Base-by-base conservation (phyloP, 2,329 filamentous ascomycete species). In the Aspergillus neotritici region DNA sequence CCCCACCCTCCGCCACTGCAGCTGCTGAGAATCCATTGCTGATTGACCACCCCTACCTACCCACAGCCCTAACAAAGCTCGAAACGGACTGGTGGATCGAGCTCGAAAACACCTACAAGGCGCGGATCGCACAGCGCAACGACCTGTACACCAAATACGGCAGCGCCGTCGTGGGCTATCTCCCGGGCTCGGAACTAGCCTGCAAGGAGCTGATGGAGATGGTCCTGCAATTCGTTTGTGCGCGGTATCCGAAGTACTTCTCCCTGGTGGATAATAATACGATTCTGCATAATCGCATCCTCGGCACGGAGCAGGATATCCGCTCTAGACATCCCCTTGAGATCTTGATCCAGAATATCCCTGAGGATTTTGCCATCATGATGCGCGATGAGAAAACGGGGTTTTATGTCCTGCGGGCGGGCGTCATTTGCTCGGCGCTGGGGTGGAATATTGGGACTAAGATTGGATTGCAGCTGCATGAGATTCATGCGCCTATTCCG, bases 151-250 rank as follows among this genome's bases (percentile, higher is more conserved):
- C 68, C 9, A 68, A 82, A 45, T 73, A 91, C 50, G 80, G 84
- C 2, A 72, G 73, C 8, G 66, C 71, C 3, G 80, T 94, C 2
- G 73, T 93, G 1, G 76, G 84, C 43, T 73, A 74, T 28, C 71
- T 90, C 0, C 86, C 86, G 0, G 87, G 87, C 1, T 84, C 83
- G 0, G 85, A 93, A 55, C 70, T 93, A 0, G 87, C 82, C 0
- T 87, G 84, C 61, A 89, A 88, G 59, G 88, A 94, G 56, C 71
- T 93, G 5, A 90, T 93, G 87, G 88, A 94, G 63, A 89, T 91
- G 80, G 76, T 74, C 2, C 54, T 94, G 3, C 86, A 91, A 51
- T 94, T 91, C 52, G 66, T 91, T n/a, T 86, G 80, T 48, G 75
- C 79, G 3, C 76, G 87, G 3, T 94, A 94, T 57, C 87, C 88